phyloP scores from a whole-genome alignment of 1,284 basidiomycete genomes.

The Austropuccinia psidii region DNA sequence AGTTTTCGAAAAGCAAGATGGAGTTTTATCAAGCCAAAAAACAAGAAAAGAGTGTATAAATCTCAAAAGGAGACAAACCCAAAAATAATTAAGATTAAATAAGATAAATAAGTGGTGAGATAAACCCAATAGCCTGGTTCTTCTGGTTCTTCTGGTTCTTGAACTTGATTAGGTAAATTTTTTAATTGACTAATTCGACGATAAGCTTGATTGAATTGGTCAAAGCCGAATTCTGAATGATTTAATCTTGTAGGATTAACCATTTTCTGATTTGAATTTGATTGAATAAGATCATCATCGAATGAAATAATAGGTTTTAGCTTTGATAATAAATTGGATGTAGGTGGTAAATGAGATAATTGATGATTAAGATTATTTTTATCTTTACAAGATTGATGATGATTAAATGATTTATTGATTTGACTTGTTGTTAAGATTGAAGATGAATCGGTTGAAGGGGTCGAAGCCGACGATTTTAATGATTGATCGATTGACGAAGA shows the following conservation, averaged over 20 bases:
- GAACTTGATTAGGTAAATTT: conserved; percentile 39
- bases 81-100: conserved; percentile 37
- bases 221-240: conserved; percentile 49
- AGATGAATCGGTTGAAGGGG: no score
- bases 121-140: conserved; percentile 41
- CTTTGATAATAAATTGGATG: no score
- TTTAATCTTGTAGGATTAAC: conserved; percentile 42
- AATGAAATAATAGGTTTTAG: no score
- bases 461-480: no score
- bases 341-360: no score
- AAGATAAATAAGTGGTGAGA: conserved; percentile 44
- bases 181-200: conserved; percentile 9
- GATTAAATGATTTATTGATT: no score
- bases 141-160: conserved; percentile 43
- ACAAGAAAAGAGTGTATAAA: conserved; percentile 34
- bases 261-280: conserved; percentile 34
- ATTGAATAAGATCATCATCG: conserved; percentile 23
- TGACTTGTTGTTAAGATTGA: no score
- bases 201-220: conserved; percentile 46
- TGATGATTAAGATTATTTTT: no score
- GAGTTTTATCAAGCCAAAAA: no score
- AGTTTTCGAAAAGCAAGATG: conserved; percentile 59
- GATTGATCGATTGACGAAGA: no score
- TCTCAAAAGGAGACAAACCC: background rate
- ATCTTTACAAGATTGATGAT: no score